Evolutionary conservation across 2,329 filamentous ascomycete species (phyloP), one percentile per base, ranked within the genome.

Genomic region (Exserohilum turcica): DNA sequence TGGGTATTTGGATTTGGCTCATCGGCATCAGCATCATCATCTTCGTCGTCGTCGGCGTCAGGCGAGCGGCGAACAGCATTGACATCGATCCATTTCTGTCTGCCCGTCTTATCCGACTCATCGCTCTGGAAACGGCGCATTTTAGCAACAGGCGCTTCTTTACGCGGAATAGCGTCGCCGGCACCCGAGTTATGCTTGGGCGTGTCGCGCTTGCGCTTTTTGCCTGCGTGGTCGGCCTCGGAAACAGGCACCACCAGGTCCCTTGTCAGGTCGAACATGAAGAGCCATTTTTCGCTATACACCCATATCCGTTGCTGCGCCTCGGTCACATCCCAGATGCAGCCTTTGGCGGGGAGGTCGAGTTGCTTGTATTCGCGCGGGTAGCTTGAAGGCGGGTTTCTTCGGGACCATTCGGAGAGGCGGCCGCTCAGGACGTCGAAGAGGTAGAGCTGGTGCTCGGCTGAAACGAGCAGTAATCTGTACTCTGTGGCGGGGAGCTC

Each of bases 261-360:
- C 65, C 84, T 83, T 16, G 84, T 84, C 27, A 96, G 78, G 72
- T 97, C 92, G 55, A 99, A 85, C 92, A 97, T 97, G 77, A 90
- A 92, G 19, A 99, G 75, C 82, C 92, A 97, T 1, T 84, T 87
- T 35, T 86, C 84, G 6, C 93, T 92, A 67, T 96, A 97, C 16
- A 97, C 77, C 91, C 93, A 97, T 6, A 93, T 76, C 12, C 93
- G 84, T 42, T 72, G 61, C 18, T 65, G 56, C 1, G 59, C 48
- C 40, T 85, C 79, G n/a, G 77, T 63, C 1, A 88, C 80, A 68
- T 95, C 89, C 92, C 93, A 97, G 33, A 96, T 74, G 21, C 87
- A 86, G 3, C 92, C 92, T 79, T 93, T 93, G 48, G 89, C 89
- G 36, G 90, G 82, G 71, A 96, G 92, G 54, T 88, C 85, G 19